Conservation (phyloP, 1,139 yeast genomes). For the Casaregolazyma lundiana region DNA sequence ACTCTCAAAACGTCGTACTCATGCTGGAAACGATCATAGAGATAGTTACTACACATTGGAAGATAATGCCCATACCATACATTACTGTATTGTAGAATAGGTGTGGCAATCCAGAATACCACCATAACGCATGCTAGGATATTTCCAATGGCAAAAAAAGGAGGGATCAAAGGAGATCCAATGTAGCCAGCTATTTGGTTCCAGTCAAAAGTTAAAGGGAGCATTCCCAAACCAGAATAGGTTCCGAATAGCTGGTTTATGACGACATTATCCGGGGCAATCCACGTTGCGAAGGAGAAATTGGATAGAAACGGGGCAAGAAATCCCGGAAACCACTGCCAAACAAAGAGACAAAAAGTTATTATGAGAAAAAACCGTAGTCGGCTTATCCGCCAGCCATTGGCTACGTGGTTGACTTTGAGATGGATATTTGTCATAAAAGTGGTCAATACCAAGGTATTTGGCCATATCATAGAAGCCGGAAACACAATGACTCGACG, state of each 20-base stretch:
- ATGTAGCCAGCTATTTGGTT: constrained; percentile 51
- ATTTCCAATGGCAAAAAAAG: constrained; percentile 54
- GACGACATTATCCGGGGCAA: constrained; percentile 48
- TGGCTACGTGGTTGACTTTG: constrained; percentile 53
- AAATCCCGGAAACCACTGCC: constrained; percentile 57
- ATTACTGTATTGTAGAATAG: constrained; percentile 49
- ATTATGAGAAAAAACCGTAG: constrained; percentile 44
- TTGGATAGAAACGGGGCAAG: constrained; percentile 47
- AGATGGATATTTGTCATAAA: constrained; percentile 58
- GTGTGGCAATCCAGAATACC: constrained; percentile 43
- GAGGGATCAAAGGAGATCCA: constrained; percentile 66
- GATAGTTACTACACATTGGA: constrained; percentile 44
- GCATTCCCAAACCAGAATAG: constrained; percentile 54
- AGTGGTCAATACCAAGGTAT: constrained; percentile 41
- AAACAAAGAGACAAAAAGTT: constrained; percentile 40
- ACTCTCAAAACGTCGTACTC: constrained; percentile 44
- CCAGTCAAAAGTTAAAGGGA: constrained; percentile 61
- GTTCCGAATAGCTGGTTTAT: constrained; percentile 62
- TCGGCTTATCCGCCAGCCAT: constrained; percentile 53
- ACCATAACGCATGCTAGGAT: constrained; percentile 44
- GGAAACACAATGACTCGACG: constrained; percentile 57
- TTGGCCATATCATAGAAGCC: constrained; percentile 65
- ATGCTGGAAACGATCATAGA: constrained; percentile 44
- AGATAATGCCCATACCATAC: constrained; percentile 48
- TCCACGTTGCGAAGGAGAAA: constrained; percentile 55